A percentile compares a stretch with the other conserved stretches of the same genome.
Conservation (phyloP, 1,284 basidiomycete genomes). For the Fomitopsis schrenkii region DNA sequence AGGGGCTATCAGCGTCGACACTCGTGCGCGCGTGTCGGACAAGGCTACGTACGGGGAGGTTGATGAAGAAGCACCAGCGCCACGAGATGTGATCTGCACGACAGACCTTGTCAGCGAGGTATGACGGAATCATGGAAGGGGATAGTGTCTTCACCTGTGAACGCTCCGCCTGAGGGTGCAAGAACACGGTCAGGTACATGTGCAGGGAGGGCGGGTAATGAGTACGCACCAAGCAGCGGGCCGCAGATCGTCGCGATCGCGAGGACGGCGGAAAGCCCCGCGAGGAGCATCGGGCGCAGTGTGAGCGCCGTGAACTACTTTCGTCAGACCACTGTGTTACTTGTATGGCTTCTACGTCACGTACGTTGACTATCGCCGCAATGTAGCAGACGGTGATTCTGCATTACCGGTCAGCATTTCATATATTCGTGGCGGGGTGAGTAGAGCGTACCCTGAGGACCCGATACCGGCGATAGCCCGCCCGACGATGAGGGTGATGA, state of each 20-base stretch:
- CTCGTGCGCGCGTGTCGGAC: neutral
- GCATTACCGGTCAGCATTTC: neutral
- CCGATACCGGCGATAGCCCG: conserved; percentile 39
- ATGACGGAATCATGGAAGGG: neutral
- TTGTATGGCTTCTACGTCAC: neutral
- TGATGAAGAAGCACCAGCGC: conserved; percentile 43
- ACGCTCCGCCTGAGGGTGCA: conserved; percentile 9
- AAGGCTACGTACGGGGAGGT: conserved; percentile 12
- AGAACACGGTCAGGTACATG: neutral
- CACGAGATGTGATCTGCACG: conserved; percentile 23
- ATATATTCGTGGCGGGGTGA: neutral
- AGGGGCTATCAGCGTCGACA: neutral
- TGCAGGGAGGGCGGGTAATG: no score
- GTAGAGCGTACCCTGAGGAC: conserved; percentile 29
- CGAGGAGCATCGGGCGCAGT: conserved; percentile 29
- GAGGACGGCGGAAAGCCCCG: conserved; percentile 16
- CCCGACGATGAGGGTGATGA: conserved; percentile 41
- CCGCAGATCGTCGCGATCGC: conserved; percentile 26
- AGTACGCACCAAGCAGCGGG: conserved; percentile 23
- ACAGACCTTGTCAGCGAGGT: neutral
- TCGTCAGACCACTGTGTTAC: no score
- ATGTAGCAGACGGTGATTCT: conserved; percentile 21
- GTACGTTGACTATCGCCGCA: conserved; percentile 8
- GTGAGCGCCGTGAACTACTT: conserved; percentile 33
- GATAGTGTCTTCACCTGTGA: conserved; percentile 5